Conservation (phyloP, 495 filamentous ascomycete genomes). For the Penicillium odoratum region DNA sequence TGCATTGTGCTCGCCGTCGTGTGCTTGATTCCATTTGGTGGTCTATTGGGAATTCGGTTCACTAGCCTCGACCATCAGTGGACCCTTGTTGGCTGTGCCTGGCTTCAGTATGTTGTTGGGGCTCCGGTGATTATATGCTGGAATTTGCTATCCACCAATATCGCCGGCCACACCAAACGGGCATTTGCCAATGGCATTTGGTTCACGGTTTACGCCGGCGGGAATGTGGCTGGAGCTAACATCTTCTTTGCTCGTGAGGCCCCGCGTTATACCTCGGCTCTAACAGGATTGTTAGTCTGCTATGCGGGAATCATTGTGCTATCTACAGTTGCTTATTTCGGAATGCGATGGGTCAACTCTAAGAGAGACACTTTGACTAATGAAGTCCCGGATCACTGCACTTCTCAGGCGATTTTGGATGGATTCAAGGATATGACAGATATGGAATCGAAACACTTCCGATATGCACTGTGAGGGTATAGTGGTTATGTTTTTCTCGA, state of each 20-base stretch:
- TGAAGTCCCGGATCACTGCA: slow-evolving; percentile 17
- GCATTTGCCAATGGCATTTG: slow-evolving; percentile 44
- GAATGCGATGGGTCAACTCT: slow-evolving; percentile 32
- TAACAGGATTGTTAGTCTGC: slow-evolving; percentile 33
- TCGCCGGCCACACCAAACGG: slow-evolving; percentile 69
- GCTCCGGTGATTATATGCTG: slow-evolving; percentile 54
- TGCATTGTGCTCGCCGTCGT: slow-evolving; percentile 40
- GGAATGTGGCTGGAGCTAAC: slow-evolving; percentile 48
- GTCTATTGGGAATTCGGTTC: slow-evolving; percentile 45
- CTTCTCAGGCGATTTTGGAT: slow-evolving; percentile 33
- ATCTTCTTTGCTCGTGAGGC: slow-evolving; percentile 40
- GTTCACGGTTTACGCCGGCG: slow-evolving; percentile 38
- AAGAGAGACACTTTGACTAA: slow-evolving; percentile 24
- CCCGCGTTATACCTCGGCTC: slow-evolving; percentile 37
- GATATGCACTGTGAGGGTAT: slow-evolving; percentile 33
- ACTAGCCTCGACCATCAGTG: slow-evolving; percentile 46
- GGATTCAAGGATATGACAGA: slow-evolving; percentile 51
- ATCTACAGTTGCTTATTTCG: slow-evolving; percentile 20
- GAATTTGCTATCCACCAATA: slow-evolving; percentile 58
- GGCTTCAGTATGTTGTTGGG: slow-evolving; percentile 49
- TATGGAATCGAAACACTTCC: slow-evolving; percentile 45
- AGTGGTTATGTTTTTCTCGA: no score
- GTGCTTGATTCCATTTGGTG: slow-evolving; percentile 37
- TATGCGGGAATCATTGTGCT: slow-evolving; percentile 39
- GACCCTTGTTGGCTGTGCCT: slow-evolving; percentile 53